phyloP scores from a whole-genome alignment of 192 early-diverging fungal species.

The Backusella luteola region DNA sequence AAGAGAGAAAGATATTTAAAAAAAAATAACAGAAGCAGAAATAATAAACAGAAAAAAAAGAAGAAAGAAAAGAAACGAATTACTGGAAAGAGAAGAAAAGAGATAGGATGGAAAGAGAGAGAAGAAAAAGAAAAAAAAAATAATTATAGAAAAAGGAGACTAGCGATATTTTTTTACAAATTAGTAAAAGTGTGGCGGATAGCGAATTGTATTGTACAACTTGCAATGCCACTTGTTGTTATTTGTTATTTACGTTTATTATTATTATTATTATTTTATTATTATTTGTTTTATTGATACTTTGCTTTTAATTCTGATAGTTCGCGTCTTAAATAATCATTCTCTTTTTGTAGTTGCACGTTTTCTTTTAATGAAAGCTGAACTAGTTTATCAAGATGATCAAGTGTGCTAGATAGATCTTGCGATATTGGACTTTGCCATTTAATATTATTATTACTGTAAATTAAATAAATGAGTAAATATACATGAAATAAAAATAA shows the following conservation, averaged over 20 bases:
- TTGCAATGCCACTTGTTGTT: background rate
- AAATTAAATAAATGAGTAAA: background rate
- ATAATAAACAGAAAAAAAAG: background rate
- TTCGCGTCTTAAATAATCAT: slow-evolving; percentile 21
- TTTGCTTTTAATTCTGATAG: slow-evolving; percentile 14
- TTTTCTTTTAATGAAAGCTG: slow-evolving; percentile 21
- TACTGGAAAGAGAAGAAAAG: no score
- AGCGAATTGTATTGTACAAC: background rate
- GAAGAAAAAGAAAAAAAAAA: background rate
- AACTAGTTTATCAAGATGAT: slow-evolving; percentile 22
- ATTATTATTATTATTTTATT: no score
- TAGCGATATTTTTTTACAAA: background rate
- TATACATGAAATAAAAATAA: background rate
- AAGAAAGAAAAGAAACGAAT: background rate
- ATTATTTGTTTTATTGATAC: background rate
- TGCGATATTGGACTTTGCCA: slow-evolving; percentile 2
- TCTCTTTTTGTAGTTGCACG: slow-evolving; percentile 13
- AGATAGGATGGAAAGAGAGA: background rate
- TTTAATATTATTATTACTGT: background rate
- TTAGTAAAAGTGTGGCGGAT: background rate
- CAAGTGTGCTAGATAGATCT: background rate
- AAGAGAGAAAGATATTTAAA: background rate
- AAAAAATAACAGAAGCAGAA: background rate
- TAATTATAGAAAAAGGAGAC: background rate
- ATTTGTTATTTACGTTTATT: no score